phyloP scores from a whole-genome alignment of 2,329 filamentous ascomycete species.

The Alternaria brassicicola region DNA sequence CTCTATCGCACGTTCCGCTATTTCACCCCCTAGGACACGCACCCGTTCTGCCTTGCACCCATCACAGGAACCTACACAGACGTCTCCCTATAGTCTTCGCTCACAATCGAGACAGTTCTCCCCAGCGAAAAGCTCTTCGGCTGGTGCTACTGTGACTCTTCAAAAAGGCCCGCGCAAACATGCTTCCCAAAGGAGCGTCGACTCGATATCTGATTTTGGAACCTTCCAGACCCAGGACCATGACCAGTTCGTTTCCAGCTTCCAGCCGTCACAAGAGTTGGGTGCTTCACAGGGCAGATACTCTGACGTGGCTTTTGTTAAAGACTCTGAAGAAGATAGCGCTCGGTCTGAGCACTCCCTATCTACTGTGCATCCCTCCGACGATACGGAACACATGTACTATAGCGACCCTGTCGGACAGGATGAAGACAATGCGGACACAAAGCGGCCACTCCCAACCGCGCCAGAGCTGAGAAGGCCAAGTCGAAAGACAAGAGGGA shows the following conservation, averaged over 20 bases:
- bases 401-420: conserved; percentile 19
- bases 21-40: conserved; percentile 28
- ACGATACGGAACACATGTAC: conserved; percentile 20
- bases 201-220: conserved; percentile 12
- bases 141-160: neutral
- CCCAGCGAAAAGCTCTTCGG: conserved; percentile 16
- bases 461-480: conserved; percentile 8
- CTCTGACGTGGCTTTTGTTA: conserved; percentile 33
- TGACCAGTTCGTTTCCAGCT: conserved; percentile 25
- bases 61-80: conserved; percentile 21
- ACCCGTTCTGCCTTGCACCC: conserved; percentile 28
- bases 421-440: neutral
- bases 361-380: conserved; percentile 34
- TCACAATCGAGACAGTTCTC: conserved; percentile 37
- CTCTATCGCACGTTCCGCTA: conserved; percentile 17
- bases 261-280: conserved; percentile 34
- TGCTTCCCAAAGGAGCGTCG: conserved; percentile 14
- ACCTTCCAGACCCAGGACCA: conserved; percentile 11
- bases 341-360: conserved; percentile 37
- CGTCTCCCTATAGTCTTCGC: conserved; percentile 38
- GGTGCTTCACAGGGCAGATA: conserved; percentile 29
- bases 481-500: conserved; percentile 2
- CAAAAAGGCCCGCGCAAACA: conserved; percentile 22
- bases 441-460: conserved; percentile 11
- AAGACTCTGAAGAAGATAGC: conserved; percentile 42